Evolutionary conservation across 768 basidiomycete species (phyloP).

Genomic region (Xerocomellus intermedius): DNA sequence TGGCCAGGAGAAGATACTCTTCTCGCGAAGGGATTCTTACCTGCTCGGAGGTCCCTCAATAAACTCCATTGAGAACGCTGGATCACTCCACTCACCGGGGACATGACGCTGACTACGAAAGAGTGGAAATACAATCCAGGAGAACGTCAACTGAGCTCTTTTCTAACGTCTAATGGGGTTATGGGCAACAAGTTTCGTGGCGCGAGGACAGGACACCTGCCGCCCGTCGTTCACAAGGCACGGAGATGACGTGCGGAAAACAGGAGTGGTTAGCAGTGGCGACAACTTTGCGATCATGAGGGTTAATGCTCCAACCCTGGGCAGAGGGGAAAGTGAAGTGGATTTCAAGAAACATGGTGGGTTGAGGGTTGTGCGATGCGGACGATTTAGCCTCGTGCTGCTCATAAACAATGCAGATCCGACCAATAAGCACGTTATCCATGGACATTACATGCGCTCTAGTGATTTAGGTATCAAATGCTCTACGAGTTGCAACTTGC

Average conservation of each 20-base stretch:
- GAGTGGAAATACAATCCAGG: conserved; percentile 7
- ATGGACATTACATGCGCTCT: not conserved
- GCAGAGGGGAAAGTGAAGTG: conserved; percentile 25
- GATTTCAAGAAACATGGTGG: conserved; percentile 19
- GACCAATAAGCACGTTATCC: not conserved
- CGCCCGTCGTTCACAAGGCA: conserved; percentile 16
- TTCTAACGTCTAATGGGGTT: conserved; percentile 31
- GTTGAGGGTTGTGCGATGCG: conserved; percentile 26
- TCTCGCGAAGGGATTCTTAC: conserved; percentile 34
- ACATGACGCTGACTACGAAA: conserved; percentile 19
- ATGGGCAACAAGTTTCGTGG: conserved; percentile 28
- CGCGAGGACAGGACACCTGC: conserved; percentile 9
- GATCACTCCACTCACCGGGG: conserved; percentile 26
- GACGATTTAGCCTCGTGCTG: conserved; percentile 13
- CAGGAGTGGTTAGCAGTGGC: conserved; percentile 2
- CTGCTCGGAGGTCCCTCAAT: conserved; percentile 14
- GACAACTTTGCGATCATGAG: conserved; percentile 1
- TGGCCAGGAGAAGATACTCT: conserved; percentile 62
- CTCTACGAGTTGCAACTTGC: not conserved
- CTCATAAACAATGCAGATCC: not conserved
- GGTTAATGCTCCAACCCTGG: conserved; percentile 24
- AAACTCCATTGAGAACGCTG: not conserved
- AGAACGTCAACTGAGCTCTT: conserved; percentile 16
- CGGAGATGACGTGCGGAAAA: conserved; percentile 10
- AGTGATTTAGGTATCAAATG: not conserved